Base-by-base conservation (phyloP, 2,329 filamentous ascomycete species). In the Pezicula carpinea region DNA sequence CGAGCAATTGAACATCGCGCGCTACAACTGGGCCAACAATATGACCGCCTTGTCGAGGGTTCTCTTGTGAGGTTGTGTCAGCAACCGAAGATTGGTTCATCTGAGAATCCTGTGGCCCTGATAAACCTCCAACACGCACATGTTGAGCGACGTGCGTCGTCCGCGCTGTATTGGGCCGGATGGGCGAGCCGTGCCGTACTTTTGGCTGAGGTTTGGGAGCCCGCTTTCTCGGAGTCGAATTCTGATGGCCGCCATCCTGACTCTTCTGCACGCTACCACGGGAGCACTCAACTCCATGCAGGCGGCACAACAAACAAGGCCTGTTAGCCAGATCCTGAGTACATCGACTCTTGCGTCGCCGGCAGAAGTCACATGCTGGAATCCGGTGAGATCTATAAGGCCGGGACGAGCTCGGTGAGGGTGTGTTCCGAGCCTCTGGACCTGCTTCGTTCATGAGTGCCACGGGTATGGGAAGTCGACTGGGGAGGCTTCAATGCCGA, bases 331-430 rank as follows among this genome's bases (percentile, higher is more conserved):
- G 64, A 55, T 80, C 77, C 22, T 79, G 73, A 15, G 78, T 80
- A 59, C 80, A 83, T 53, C 80, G 71, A 2, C 78, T 80, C 60
- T 83, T 83, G 50, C 80, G 73, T 50, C 74, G 74, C 44, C 80
- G 72, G 57, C 80, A 84, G 13, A 78, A 66, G 44, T 78, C 66
- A 64, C 80, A 83, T 7, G 80, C 80, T 42, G 79, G 77, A 33
- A 76, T 73, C 50, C 80, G 73, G 64, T 83, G 80, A 6, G 79
- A 83, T 49, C 80, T 69, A 58, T 83, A 83, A 3, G 79, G 80
- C 38, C 80, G 70, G 22, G 38, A 40, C 11, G 38, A 40, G 13
- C 38, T 40, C 38, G 38, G 38, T 10, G 38, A 40, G 8, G 38
- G 38, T 15, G 38, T 40, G 22, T 40, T 40, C 38, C 38, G 38